These are phyloP conservation scores for Rhynchosporium secalis DNA, from an alignment of 2,329 filamentous ascomycete genomes.

Conservation along the genomic window DNA sequence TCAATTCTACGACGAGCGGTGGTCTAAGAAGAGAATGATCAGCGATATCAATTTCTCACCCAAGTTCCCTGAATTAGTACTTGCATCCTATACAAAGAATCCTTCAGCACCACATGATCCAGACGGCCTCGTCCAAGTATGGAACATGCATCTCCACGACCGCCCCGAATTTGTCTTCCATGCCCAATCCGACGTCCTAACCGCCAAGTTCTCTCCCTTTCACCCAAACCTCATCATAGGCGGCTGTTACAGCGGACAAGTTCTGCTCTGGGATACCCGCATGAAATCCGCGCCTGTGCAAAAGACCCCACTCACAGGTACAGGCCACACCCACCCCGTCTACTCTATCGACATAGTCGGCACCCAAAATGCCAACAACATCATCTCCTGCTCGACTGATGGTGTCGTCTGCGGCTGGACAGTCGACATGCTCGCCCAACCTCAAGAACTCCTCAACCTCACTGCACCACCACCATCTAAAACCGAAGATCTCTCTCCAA, in stretches of 20 bases:
- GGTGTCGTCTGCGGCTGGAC: constrained; percentile 97
- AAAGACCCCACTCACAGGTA: constrained; percentile 92
- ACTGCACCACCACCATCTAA: constrained; percentile 82
- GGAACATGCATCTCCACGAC: constrained; percentile 94
- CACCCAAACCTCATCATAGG: constrained; percentile 96
- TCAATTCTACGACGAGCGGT: constrained; percentile 92
- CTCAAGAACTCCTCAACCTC: constrained; percentile 89
- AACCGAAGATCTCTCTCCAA: constrained; percentile 92
- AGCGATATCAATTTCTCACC: constrained; percentile 94
- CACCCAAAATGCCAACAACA: constrained; percentile 98
- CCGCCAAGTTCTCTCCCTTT: constrained; percentile 97
- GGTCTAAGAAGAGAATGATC: constrained; percentile 97
- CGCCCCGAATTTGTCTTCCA: constrained; percentile 96
- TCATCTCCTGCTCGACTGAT: constrained; percentile 94
- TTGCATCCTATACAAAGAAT: constrained; percentile 97
- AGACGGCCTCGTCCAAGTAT: constrained; percentile 90
- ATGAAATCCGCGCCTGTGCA: constrained; percentile 87
- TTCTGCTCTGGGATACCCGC: constrained; percentile 94
- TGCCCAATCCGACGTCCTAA: constrained; percentile 90
- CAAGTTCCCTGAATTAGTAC: constrained; percentile 88
- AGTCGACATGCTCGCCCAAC: constrained; percentile 95
- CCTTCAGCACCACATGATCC: constrained; percentile 91
- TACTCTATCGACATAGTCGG: constrained; percentile 95
- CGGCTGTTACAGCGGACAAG: constrained; percentile 94
- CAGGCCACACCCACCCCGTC: constrained; percentile 92